phyloP scores from a whole-genome alignment of 768 basidiomycete genomes.

The Paxillus rubicundulus region DNA sequence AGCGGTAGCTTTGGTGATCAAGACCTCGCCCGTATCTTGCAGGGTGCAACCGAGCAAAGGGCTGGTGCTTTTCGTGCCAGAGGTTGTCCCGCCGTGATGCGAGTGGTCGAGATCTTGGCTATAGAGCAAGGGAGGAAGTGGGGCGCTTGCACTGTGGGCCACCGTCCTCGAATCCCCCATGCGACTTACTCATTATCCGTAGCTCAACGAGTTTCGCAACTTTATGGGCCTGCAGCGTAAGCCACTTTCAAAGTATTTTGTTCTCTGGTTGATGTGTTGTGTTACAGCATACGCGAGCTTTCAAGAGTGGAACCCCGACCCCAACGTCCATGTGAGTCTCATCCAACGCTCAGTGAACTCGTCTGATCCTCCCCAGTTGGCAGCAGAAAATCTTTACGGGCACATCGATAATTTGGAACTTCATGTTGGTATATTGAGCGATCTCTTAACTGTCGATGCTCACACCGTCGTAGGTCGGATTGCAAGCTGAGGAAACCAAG shows the following conservation, averaged over 20 bases:
- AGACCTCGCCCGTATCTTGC: conserved; percentile 61
- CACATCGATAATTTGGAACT: conserved; percentile 80
- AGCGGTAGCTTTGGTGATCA: conserved; percentile 60
- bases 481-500: conserved; percentile 75
- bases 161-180: neutral
- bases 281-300: conserved; percentile 57
- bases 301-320: conserved; percentile 69
- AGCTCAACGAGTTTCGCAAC: conserved; percentile 70
- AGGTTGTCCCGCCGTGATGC: conserved; percentile 64
- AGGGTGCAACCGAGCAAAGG: conserved; percentile 54
- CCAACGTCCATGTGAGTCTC: conserved; percentile 48
- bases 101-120: conserved; percentile 64
- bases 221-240: conserved; percentile 70
- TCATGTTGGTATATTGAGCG: conserved; percentile 46
- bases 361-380: conserved; percentile 37
- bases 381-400: conserved; percentile 64
- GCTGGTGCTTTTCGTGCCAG: conserved; percentile 68
- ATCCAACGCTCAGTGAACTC: no score
- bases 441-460: neutral
- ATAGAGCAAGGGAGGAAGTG: conserved; percentile 66
- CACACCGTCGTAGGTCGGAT: conserved; percentile 44
- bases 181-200: neutral
- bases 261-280: conserved; percentile 8
- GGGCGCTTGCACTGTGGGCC: conserved; percentile 68
- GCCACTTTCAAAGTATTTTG: conserved; percentile 9